phyloP scores from a whole-genome alignment of 2,329 filamentous ascomycete species.

The Alternaria gansuensis region DNA sequence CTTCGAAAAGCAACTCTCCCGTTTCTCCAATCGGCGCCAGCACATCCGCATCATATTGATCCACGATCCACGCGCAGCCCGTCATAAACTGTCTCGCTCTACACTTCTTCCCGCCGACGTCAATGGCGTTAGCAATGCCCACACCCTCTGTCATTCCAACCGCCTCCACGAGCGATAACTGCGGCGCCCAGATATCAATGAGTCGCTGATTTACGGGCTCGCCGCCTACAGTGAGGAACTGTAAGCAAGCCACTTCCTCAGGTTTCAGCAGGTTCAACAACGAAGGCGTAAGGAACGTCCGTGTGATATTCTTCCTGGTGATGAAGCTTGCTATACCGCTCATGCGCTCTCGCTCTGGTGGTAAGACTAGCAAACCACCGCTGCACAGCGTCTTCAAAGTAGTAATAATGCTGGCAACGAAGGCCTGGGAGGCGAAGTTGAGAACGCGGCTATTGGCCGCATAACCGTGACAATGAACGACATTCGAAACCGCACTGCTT shows the following conservation, averaged over 20 bases:
- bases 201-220: conserved; percentile 11
- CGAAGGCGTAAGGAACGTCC: conserved; percentile 12
- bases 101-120: conserved; percentile 7
- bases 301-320: conserved; percentile 9
- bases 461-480: conserved; percentile 11
- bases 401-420: conserved; percentile 11
- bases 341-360: conserved; percentile 15
- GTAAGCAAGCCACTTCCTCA: conserved; percentile 10
- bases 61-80: conserved; percentile 12
- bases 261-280: conserved; percentile 9
- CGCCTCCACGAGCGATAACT: conserved; percentile 10
- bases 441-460: conserved; percentile 8
- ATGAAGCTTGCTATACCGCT: conserved; percentile 16
- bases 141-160: conserved; percentile 16
- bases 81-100: conserved; percentile 11
- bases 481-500: conserved; percentile 13
- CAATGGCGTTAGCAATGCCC: conserved; percentile 8
- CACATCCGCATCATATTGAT: conserved; percentile 6
- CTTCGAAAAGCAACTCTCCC: conserved; percentile 14
- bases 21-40: conserved; percentile 11
- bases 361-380: conserved; percentile 9
- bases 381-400: conserved; percentile 13
- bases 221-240: conserved; percentile 14
- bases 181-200: conserved; percentile 15
- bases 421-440: conserved; percentile 14